Conservation (phyloP, 1,284 basidiomycete genomes). For the Ustilago xerochloae region DNA sequence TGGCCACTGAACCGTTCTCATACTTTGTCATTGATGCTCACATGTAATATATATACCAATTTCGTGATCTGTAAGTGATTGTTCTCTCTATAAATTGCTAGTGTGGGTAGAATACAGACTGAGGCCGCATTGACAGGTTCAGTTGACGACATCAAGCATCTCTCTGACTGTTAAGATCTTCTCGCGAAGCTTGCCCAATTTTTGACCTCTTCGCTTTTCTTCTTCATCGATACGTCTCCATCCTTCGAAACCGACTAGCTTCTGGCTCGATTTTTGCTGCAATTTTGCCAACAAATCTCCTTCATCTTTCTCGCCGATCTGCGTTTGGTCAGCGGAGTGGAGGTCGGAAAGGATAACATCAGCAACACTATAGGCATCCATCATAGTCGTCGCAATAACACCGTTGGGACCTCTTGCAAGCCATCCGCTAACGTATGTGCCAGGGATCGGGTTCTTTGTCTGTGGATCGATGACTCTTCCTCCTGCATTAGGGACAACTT, state of each 20-base stretch:
- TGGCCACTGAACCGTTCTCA: conserved; percentile 13
- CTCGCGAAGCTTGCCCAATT: conserved; percentile 79
- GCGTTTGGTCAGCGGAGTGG: background rate
- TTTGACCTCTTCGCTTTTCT: conserved; percentile 75
- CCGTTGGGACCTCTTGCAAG: conserved; percentile 89
- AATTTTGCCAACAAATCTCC: conserved; percentile 25
- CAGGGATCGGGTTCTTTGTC: conserved; percentile 69
- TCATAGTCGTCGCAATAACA: conserved; percentile 93
- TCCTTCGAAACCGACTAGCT: conserved; percentile 75
- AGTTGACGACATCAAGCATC: conserved; percentile 43
- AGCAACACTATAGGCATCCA: conserved; percentile 85
- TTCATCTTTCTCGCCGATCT: background rate
- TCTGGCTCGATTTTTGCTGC: background rate
- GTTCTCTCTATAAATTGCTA: background rate
- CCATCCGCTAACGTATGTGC: conserved; percentile 94
- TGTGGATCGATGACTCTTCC: conserved; percentile 66
- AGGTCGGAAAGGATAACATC: conserved; percentile 77
- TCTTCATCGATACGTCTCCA: conserved; percentile 79
- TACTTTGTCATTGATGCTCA: too few relatives aligned
- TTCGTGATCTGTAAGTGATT: too few relatives aligned
- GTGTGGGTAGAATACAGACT: background rate
- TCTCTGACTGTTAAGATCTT: conserved; percentile 71
- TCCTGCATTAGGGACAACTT: conserved; percentile 43
- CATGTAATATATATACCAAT: conserved; percentile 21
- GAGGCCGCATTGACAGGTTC: background rate